Evolutionary conservation across 495 filamentous ascomycete species (phyloP).

Genomic region (Talaromyces liani): DNA sequence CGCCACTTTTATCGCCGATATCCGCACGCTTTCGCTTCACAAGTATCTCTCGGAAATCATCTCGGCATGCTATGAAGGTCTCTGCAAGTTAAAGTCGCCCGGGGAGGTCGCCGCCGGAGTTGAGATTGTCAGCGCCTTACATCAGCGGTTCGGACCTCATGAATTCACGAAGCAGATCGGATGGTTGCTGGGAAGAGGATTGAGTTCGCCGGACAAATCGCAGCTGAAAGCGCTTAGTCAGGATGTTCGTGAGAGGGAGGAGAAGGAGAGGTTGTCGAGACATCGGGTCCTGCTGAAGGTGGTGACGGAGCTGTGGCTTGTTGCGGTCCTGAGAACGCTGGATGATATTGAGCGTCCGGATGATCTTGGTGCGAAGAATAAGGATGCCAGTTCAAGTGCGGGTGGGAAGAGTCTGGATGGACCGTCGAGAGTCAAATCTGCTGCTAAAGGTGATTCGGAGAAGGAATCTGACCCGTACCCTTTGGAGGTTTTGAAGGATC

Average conservation of each 20-base stretch:
- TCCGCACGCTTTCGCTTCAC: constrained; percentile 85
- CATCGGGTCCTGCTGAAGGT: constrained; percentile 83
- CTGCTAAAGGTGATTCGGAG: constrained; percentile 32
- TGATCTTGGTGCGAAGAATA: constrained; percentile 62
- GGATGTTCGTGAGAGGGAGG: constrained; percentile 87
- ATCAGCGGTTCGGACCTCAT: constrained; percentile 86
- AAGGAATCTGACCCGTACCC: constrained; percentile 75
- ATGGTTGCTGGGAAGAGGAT: constrained; percentile 85
- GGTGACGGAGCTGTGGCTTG: constrained; percentile 94
- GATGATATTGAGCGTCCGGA: constrained; percentile 86
- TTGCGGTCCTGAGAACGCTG: constrained; percentile 75
- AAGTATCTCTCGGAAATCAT: constrained; percentile 98
- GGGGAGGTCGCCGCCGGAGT: constrained; percentile 87
- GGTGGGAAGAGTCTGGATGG: constrained; percentile 48
- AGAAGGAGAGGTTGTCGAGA: constrained; percentile 82
- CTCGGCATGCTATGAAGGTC: constrained; percentile 93
- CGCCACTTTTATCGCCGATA: constrained; percentile 81
- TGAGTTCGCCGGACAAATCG: constrained; percentile 86
- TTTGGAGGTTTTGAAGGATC: constrained; percentile 90
- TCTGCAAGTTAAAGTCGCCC: constrained; percentile 83
- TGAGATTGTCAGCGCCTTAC: constrained; percentile 87
- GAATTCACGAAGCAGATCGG: constrained; percentile 90
- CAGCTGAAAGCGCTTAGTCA: constrained; percentile 69
- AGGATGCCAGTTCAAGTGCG: constrained; percentile 44
- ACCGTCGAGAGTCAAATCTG: constrained; percentile 35